Evolutionary conservation across 768 basidiomycete species (phyloP).

Genomic region (Mycena sanguinolenta): DNA sequence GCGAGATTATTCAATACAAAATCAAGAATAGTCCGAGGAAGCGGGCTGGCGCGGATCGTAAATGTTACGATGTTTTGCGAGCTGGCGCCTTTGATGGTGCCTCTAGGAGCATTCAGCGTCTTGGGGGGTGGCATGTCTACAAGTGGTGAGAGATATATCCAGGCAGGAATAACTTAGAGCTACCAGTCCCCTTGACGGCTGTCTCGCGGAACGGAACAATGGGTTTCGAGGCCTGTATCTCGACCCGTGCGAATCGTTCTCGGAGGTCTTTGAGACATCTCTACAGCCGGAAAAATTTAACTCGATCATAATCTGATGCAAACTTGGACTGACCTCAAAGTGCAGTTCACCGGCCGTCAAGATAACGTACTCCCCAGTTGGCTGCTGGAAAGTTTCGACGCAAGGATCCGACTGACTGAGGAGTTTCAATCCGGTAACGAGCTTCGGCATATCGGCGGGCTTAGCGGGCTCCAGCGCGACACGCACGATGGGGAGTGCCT

Average conservation of each 20-base stretch:
- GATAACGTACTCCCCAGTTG: slow-evolving; percentile 98
- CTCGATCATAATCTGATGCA: neutral
- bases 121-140: slow-evolving; percentile 92
- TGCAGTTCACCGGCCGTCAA: slow-evolving; percentile 96
- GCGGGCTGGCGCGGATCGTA: slow-evolving; percentile 84
- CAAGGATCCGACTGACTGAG: slow-evolving; percentile 97
- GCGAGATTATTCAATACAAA: slow-evolving; percentile 84
- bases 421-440: slow-evolving; percentile 88
- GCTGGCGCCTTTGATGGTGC: slow-evolving; percentile 81
- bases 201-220: slow-evolving; percentile 99
- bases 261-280: slow-evolving; percentile 96
- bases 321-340: slow-evolving; percentile 75
- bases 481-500: slow-evolving; percentile 93
- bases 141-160: neutral
- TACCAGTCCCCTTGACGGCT: slow-evolving; percentile 83
- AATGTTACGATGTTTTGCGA: slow-evolving; percentile 82
- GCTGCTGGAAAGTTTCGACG: slow-evolving; percentile 96
- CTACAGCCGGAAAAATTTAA: slow-evolving; percentile 53
- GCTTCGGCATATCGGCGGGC: slow-evolving; percentile 89
- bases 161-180: slow-evolving; percentile 17
- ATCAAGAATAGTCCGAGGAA: slow-evolving; percentile 77
- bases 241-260: slow-evolving; percentile 93
- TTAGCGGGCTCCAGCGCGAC: slow-evolving; percentile 91
- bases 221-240: slow-evolving; percentile 93
- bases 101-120: slow-evolving; percentile 75